Conservation (phyloP, 2,329 filamentous ascomycete genomes). For the Tolypocladium guangdongense region DNA sequence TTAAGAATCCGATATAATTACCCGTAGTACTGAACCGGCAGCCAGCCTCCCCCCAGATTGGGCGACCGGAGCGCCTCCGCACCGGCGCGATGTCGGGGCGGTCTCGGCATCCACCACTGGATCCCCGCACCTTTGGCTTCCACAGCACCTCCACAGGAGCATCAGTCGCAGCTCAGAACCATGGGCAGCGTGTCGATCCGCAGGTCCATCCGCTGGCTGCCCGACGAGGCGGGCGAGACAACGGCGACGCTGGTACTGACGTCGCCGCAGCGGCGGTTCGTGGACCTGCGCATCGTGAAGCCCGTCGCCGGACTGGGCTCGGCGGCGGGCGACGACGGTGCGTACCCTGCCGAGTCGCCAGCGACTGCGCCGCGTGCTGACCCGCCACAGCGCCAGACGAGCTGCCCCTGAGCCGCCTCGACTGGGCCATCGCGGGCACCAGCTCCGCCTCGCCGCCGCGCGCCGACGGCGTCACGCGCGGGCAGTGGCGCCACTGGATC, state of each 20-base stretch:
- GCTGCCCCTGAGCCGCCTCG: constrained; percentile 28
- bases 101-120: not conserved
- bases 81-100: not conserved
- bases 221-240: constrained; percentile 40
- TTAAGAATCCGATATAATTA: too few relatives aligned
- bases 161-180: not conserved
- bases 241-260: constrained; percentile 57
- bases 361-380: too few relatives aligned
- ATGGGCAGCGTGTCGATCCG: constrained; percentile 45
- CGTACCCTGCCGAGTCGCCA: not conserved
- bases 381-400: constrained; percentile 3
- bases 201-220: constrained; percentile 48
- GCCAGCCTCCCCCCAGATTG: not conserved
- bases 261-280: constrained; percentile 42
- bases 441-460: constrained; percentile 25
- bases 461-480: constrained; percentile 19
- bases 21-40: too few relatives aligned
- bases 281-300: constrained; percentile 47
- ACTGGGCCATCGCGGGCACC: constrained; percentile 56
- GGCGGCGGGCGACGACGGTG: not conserved
- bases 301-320: constrained; percentile 8
- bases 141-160: not conserved
- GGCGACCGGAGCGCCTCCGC: not conserved
- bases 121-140: not conserved
- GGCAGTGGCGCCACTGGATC: constrained; percentile 48